Conservation (phyloP, 148 eudicot species). For the Heliosperma pusillum region DNA sequence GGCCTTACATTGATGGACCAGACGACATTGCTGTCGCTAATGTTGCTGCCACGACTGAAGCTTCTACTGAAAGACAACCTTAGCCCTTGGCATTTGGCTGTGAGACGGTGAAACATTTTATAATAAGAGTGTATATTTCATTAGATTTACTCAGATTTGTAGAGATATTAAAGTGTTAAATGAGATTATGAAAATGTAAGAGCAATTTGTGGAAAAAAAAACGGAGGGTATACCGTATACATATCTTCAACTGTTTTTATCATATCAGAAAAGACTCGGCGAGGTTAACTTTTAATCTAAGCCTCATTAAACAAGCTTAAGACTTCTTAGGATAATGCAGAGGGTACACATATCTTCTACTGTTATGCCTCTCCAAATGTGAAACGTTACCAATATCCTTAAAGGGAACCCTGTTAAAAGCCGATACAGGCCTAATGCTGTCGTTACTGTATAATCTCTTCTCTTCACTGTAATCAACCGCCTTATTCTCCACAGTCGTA, state of each 20-base stretch:
- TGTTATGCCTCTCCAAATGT: slow-evolving; percentile 48
- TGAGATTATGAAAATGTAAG: no score
- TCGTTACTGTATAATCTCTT: slow-evolving; percentile 28
- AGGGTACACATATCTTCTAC: slow-evolving; percentile 43
- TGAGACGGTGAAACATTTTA: no score
- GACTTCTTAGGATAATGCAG: slow-evolving; percentile 39
- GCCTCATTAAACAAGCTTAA: neutral
- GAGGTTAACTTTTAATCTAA: neutral
- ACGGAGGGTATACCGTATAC: neutral
- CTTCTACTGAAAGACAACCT: neutral
- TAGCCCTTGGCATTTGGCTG: neutral
- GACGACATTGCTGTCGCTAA: slow-evolving; percentile 24
- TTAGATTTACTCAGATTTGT: no score
- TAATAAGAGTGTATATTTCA: no score
- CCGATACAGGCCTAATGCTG: slow-evolving; percentile 21
- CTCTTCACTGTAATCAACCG: slow-evolving; percentile 17
- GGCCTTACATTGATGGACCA: slow-evolving; percentile 55
- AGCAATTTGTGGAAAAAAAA: neutral
- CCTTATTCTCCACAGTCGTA: slow-evolving; percentile 24
- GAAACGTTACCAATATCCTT: slow-evolving; percentile 61
- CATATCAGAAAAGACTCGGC: neutral
- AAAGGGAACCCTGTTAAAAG: slow-evolving; percentile 48
- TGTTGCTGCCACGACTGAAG: slow-evolving; percentile 12
- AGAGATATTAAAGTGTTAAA: no score
- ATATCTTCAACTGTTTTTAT: neutral